A percentile compares a stretch with the other conserved stretches of the same genome.
Evolutionary conservation across 2,329 filamentous ascomycete genomes (phyloP).

Genomic region (Penicillium vulpinum): DNA sequence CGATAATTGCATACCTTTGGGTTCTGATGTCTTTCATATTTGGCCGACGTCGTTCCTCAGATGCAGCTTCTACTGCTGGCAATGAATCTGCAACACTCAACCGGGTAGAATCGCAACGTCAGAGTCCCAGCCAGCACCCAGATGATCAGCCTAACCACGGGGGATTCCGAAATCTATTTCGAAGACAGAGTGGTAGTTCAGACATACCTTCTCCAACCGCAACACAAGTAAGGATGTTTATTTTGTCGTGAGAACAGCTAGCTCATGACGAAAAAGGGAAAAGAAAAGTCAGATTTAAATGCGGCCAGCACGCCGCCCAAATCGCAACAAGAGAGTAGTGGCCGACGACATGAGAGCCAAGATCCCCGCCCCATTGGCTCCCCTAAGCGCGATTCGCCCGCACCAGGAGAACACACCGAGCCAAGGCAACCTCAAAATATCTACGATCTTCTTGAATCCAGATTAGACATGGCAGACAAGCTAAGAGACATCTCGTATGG

Average conservation of each 20-base stretch:
- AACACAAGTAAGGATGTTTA: conserved; percentile 3
- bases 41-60: conserved; percentile 31
- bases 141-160: conserved; percentile 5
- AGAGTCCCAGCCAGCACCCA: not conserved
- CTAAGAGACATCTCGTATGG: not conserved
- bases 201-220: not conserved
- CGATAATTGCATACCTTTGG: not conserved
- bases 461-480: conserved; percentile 16
- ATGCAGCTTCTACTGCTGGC: conserved; percentile 13
- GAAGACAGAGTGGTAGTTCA: conserved; percentile 18
- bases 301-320: not conserved
- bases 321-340: not conserved
- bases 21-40: conserved; percentile 28
- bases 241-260: not conserved
- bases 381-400: conserved; percentile 6
- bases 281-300: not conserved
- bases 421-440: conserved; percentile 32
- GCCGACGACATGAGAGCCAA: not conserved
- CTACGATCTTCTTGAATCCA: conserved; percentile 27
- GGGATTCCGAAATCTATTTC: conserved; percentile 27
- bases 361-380: conserved; percentile 4
- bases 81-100: conserved; percentile 4
- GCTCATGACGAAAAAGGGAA: not conserved
- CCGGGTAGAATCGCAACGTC: conserved; percentile 13
- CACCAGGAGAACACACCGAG: conserved; percentile 18